Conservation (phyloP, 1,284 basidiomycete genomes). For the Kwoniella shivajii region DNA sequence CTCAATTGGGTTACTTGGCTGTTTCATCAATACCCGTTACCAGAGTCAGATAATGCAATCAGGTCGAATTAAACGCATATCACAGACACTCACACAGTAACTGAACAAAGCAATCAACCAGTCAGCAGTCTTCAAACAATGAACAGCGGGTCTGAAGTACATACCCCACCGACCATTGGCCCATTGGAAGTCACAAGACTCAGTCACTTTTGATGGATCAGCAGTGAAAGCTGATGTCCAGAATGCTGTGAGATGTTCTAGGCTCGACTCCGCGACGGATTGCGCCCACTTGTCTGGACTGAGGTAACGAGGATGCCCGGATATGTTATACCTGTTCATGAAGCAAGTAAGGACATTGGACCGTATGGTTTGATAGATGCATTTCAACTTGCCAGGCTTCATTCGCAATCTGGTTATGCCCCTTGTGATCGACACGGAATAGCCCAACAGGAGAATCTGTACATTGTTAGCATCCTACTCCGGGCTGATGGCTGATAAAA, state of each 20-base stretch:
- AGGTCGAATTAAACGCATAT: too few species aligned
- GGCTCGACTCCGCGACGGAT: conserved; percentile 25
- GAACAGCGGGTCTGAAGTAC: background rate
- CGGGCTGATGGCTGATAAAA: background rate
- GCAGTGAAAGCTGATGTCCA: conserved; percentile 27
- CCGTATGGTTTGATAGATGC: too few species aligned
- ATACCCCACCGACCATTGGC: conserved; percentile 38
- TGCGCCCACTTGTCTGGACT: conserved; percentile 38
- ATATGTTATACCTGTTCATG: conserved; percentile 35
- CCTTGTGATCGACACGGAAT: conserved; percentile 41
- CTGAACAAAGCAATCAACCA: too few species aligned
- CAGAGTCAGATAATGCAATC: too few species aligned
- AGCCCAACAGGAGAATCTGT: conserved; percentile 49
- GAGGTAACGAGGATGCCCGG: conserved; percentile 28
- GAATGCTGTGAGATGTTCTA: conserved; percentile 17
- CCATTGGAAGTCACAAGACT: conserved; percentile 35
- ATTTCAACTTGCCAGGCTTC: conserved; percentile 29
- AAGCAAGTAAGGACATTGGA: too few species aligned
- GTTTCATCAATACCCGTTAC: too few species aligned
- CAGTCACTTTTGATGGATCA: conserved; percentile 9
- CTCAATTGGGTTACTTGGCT: background rate
- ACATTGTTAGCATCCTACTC: background rate
- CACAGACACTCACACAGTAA: too few species aligned
- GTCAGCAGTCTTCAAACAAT: background rate
- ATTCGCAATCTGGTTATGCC: conserved; percentile 40